phyloP scores from a whole-genome alignment of 140 eudicot genomes.

The Flaveria floridana region DNA sequence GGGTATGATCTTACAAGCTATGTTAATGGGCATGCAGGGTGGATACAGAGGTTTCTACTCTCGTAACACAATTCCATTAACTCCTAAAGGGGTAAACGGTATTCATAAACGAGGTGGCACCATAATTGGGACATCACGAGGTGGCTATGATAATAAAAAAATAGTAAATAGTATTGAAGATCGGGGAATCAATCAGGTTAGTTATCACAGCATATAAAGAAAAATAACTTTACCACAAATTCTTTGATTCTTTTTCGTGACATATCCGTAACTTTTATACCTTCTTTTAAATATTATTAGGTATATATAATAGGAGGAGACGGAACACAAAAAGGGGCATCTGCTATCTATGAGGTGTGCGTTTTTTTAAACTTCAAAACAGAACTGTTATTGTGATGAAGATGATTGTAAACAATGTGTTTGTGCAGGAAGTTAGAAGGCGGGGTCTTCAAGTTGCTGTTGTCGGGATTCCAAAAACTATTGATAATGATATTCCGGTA shows the following conservation, averaged over 20 bases:
- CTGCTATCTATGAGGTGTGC: conserved; percentile 68
- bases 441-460: conserved; percentile 82
- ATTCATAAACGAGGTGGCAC: conserved; percentile 91
- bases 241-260: neutral
- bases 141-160: conserved; percentile 67
- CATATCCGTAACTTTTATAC: neutral
- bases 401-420: neutral
- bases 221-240: neutral
- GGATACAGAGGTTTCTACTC: conserved; percentile 89
- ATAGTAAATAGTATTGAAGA: conserved; percentile 83
- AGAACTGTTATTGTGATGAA: conserved; percentile 5
- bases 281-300: neutral
- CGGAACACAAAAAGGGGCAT: conserved; percentile 90
- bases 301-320: conserved; percentile 93
- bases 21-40: conserved; percentile 49
- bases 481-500: conserved; percentile 91
- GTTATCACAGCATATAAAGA: neutral
- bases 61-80: conserved; percentile 58
- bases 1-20: conserved; percentile 21
- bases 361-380: conserved; percentile 9
- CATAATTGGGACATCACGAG: conserved; percentile 69
- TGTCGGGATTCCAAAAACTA: conserved; percentile 81
- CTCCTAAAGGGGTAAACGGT: conserved; percentile 59
- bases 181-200: conserved; percentile 70
- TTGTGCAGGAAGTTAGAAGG: conserved; percentile 61